These are phyloP conservation scores for Microdochium paspali DNA, from an alignment of 2,329 filamentous ascomycete species.

Conservation along the genomic window DNA sequence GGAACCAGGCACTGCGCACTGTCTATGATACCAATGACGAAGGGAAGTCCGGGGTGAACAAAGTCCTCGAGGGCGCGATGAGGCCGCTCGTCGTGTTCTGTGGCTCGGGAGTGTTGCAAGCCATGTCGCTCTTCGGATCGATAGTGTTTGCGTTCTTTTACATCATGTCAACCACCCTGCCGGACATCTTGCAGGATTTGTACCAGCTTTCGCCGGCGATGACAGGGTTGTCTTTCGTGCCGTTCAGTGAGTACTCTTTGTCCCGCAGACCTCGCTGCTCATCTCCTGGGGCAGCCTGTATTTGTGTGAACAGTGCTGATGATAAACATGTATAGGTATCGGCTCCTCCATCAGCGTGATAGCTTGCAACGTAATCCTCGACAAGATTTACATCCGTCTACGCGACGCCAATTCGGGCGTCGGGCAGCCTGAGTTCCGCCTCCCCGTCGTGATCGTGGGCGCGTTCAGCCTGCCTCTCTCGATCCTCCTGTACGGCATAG, in stretches of 20 bases:
- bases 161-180: constrained; percentile 42
- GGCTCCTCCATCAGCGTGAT: constrained; percentile 37
- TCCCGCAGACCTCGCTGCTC: no score
- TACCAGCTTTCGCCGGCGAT: constrained; percentile 40
- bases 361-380: constrained; percentile 39
- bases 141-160: constrained; percentile 43
- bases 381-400: constrained; percentile 42
- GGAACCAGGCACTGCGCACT: constrained; percentile 17
- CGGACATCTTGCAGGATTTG: constrained; percentile 34
- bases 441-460: constrained; percentile 40
- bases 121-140: constrained; percentile 33
- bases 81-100: constrained; percentile 36
- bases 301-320: no score
- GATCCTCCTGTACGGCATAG: constrained; percentile 41
- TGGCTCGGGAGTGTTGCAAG: constrained; percentile 42
- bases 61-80: constrained; percentile 29
- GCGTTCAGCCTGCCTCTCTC: constrained; percentile 33
- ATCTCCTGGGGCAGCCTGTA: no score
- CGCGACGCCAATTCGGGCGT: constrained; percentile 26
- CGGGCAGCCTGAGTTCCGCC: constrained; percentile 42
- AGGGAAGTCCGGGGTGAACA: constrained; percentile 8
- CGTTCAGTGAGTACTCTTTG: constrained; percentile 36
- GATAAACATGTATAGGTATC: no score
- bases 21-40: constrained; percentile 18
- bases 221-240: constrained; percentile 43